A percentile compares a stretch with the other conserved stretches of the same genome.
These are phyloP conservation scores for Saccharomyces uvarum DNA, from an alignment of 1,139 yeast genomes.

Conservation along the genomic window DNA sequence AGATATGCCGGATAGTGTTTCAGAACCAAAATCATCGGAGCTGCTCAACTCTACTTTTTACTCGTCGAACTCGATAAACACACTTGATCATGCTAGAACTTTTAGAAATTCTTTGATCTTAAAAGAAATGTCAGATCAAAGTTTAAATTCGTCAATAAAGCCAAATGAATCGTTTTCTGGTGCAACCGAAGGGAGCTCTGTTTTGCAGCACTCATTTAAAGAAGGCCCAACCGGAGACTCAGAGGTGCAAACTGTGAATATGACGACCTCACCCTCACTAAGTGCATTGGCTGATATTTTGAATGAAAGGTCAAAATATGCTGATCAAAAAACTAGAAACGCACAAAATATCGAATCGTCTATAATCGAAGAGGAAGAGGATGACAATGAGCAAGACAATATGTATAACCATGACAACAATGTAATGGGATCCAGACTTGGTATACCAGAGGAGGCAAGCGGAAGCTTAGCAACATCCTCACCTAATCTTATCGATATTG, in stretches of 20 bases:
- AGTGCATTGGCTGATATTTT: constrained; percentile 36
- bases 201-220: neutral
- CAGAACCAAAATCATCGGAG: constrained; percentile 3
- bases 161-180: constrained; percentile 3
- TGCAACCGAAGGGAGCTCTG: neutral
- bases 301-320: constrained; percentile 31
- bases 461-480: constrained; percentile 9
- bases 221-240: constrained; percentile 1
- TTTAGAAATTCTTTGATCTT: constrained; percentile 44
- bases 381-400: constrained; percentile 31
- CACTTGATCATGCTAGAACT: constrained; percentile 40
- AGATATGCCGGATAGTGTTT: neutral
- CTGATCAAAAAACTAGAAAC: constrained; percentile 23
- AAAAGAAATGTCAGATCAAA: constrained; percentile 20
- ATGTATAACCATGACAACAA: neutral
- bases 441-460: neutral
- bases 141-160: constrained; percentile 9
- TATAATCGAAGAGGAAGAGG: constrained; percentile 23
- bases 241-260: constrained; percentile 27
- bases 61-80: constrained; percentile 29
- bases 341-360: constrained; percentile 13
- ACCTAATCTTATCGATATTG: constrained; percentile 33
- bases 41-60: constrained; percentile 24
- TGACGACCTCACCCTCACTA: constrained; percentile 41
- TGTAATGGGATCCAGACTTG: neutral